Percentiles rank a stretch among this genome's conserved stretches.
Conservation (phyloP, 2,329 filamentous ascomycete species). For the Alternaria angustiovoidea region DNA sequence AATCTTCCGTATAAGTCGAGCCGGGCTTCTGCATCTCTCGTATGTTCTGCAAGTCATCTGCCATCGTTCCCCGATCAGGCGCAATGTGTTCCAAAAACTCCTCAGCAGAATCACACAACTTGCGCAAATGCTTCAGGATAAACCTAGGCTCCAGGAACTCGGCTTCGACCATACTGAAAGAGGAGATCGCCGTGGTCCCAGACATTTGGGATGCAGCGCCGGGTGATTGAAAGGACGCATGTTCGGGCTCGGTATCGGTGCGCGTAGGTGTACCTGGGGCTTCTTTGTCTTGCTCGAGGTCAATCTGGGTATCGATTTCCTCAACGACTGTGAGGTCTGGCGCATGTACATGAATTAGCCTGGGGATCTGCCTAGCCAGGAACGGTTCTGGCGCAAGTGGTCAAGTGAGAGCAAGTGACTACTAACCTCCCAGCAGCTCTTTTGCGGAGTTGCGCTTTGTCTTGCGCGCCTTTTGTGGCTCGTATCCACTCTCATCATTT, state of each 20-base stretch:
- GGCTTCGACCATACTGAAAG: slow-evolving; percentile 56
- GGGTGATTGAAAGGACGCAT: slow-evolving; percentile 40
- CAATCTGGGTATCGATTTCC: slow-evolving; percentile 38
- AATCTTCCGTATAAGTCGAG: slow-evolving; percentile 52
- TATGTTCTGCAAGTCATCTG: slow-evolving; percentile 33
- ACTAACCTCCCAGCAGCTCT: slow-evolving; percentile 41
- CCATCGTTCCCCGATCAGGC: slow-evolving; percentile 33
- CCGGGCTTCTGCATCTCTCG: slow-evolving; percentile 43
- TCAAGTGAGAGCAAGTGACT: slow-evolving; percentile 1
- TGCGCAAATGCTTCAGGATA: slow-evolving; percentile 53
- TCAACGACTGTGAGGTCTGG: slow-evolving; percentile 48
- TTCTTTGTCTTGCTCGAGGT: slow-evolving; percentile 22
- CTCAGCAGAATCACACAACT: slow-evolving; percentile 42
- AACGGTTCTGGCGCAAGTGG: background rate
- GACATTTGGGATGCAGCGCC: slow-evolving; percentile 54
- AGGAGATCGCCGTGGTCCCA: slow-evolving; percentile 57
- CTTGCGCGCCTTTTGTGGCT: slow-evolving; percentile 25
- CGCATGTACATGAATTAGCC: slow-evolving; percentile 18
- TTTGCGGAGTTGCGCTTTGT: slow-evolving; percentile 34
- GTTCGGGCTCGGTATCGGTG: slow-evolving; percentile 15
- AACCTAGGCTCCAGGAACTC: slow-evolving; percentile 52
- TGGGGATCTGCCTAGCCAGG: slow-evolving; percentile 1
- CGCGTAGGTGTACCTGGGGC: slow-evolving; percentile 34
- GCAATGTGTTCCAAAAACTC: slow-evolving; percentile 45
- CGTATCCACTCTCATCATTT: slow-evolving; percentile 36